Conservation (phyloP, 805 yeast genomes). For the Babjeviella inositovora region DNA sequence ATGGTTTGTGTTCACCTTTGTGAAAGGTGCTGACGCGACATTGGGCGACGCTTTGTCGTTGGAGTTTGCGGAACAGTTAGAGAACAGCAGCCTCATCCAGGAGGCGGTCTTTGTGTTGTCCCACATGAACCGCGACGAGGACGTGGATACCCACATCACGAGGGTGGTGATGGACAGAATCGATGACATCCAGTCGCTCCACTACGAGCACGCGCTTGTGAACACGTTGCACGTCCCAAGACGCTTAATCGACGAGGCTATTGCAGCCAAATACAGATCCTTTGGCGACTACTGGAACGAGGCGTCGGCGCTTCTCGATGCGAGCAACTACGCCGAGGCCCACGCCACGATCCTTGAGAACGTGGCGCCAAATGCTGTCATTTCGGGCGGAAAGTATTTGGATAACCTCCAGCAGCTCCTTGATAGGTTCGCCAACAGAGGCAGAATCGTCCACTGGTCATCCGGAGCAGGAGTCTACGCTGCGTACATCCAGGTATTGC, state of each 20-base stretch:
- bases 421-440: constrained; percentile 21
- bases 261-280: constrained; percentile 38
- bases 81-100: constrained; percentile 25
- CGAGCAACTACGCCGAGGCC: constrained; percentile 45
- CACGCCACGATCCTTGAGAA: constrained; percentile 33
- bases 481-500: constrained; percentile 22
- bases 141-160: constrained; percentile 22
- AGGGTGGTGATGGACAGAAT: constrained; percentile 16
- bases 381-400: constrained; percentile 20
- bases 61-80: constrained; percentile 34
- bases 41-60: too few species aligned
- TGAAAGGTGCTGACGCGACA: too few species aligned
- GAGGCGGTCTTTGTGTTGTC: constrained; percentile 51
- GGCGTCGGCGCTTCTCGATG: constrained; percentile 42
- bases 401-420: constrained; percentile 17
- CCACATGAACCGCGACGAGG: constrained; percentile 32
- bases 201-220: constrained; percentile 14
- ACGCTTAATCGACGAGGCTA: constrained; percentile 31
- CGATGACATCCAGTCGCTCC: constrained; percentile 10
- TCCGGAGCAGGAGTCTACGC: constrained; percentile 43
- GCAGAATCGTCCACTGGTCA: constrained; percentile 30
- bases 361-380: constrained; percentile 64
- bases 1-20: constrained; percentile 5
- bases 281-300: constrained; percentile 39
- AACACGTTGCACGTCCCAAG: constrained; percentile 28